Evolutionary conservation across 371 early-diverging fungal genomes (phyloP).

Genomic region (Mortierella sp.): DNA sequence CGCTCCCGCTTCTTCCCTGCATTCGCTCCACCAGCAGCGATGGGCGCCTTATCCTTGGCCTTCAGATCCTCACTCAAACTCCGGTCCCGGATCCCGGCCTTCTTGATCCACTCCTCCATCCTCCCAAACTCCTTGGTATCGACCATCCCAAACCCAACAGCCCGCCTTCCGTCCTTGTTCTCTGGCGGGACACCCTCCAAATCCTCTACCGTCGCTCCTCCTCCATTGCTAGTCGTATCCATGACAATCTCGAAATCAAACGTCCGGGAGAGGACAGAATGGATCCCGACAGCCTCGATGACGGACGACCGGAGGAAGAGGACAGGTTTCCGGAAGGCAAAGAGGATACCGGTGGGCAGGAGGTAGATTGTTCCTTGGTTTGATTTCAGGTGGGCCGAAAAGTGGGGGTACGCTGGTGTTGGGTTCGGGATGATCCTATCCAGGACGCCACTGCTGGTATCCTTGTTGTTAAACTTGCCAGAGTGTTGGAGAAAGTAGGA

Average conservation of each 20-base stretch:
- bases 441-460: not conserved
- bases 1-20: constrained; percentile 40
- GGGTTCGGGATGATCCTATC: constrained; percentile 39
- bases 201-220: constrained; percentile 26
- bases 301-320: constrained; percentile 25
- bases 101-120: constrained; percentile 53
- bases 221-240: constrained; percentile 8
- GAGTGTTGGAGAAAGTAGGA: constrained; percentile 16
- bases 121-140: constrained; percentile 50
- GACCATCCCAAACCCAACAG: constrained; percentile 51
- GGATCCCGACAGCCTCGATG: constrained; percentile 46
- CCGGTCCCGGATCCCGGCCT: constrained; percentile 50
- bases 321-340: constrained; percentile 54
- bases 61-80: constrained; percentile 54
- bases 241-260: constrained; percentile 55
- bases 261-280: constrained; percentile 42
- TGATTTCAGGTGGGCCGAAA: constrained; percentile 49
- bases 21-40: not conserved
- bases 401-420: constrained; percentile 33
- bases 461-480: not conserved
- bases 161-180: constrained; percentile 21
- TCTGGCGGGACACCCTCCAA: constrained; percentile 41
- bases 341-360: constrained; percentile 44
- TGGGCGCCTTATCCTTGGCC: constrained; percentile 47
- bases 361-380: constrained; percentile 53